Evolutionary conservation across 2,329 filamentous ascomycete genomes (phyloP).

Genomic region (Alternaria hordeiaustralica): DNA sequence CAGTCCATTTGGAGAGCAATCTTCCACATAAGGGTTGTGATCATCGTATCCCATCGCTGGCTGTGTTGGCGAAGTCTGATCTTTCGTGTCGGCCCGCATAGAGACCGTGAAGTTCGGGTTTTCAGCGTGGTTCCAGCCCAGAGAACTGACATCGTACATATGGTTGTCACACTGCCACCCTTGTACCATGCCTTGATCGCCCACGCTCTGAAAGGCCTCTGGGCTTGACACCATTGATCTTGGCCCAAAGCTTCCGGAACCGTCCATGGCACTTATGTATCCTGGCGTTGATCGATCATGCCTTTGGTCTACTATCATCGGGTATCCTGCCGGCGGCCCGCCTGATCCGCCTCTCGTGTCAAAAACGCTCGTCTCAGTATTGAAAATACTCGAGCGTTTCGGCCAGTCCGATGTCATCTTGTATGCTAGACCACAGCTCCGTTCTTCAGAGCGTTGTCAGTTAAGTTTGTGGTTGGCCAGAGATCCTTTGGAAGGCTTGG

Average conservation of each 20-base stretch:
- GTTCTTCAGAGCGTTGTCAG: background rate
- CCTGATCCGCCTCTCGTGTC: background rate
- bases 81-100: no score
- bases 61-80: background rate
- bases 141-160: no score
- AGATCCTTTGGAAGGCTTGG: background rate
- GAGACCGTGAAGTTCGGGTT: rapidly evolving
- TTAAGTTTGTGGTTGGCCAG: background rate
- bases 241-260: background rate
- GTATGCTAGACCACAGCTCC: background rate
- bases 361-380: background rate
- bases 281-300: background rate
- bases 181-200: background rate
- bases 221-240: background rate
- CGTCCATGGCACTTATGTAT: background rate
- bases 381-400: background rate
- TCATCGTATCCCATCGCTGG: background rate
- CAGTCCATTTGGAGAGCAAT: background rate
- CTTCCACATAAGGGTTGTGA: background rate
- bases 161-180: no score
- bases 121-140: background rate
- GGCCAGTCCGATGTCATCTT: background rate
- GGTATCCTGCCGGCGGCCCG: background rate
- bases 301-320: no score
- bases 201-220: no score